phyloP scores from a whole-genome alignment of 179 eudicot species.

The Carnegiea gigantea region DNA sequence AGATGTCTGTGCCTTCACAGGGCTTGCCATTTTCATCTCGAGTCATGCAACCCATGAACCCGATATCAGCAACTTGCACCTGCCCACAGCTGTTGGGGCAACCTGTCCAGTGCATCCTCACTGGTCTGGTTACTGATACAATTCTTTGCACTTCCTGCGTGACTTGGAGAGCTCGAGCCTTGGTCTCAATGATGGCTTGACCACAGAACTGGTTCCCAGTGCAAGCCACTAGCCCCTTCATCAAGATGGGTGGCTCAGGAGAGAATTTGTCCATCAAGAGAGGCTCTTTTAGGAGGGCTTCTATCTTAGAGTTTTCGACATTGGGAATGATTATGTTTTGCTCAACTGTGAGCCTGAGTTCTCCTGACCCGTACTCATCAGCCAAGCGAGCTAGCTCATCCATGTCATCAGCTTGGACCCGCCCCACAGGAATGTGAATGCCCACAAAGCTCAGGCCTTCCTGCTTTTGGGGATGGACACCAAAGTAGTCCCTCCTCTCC shows the following conservation, averaged over 20 bases:
- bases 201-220: slow-evolving; percentile 94
- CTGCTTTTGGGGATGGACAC: slow-evolving; percentile 92
- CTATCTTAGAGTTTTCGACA: slow-evolving; percentile 57
- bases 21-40: slow-evolving; percentile 69
- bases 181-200: slow-evolving; percentile 92
- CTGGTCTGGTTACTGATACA: slow-evolving; percentile 59
- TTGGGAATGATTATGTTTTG: slow-evolving; percentile 95
- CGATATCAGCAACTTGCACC: slow-evolving; percentile 95
- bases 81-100: slow-evolving; percentile 91
- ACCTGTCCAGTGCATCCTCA: slow-evolving; percentile 99
- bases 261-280: slow-evolving; percentile 59
- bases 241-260: slow-evolving; percentile 71
- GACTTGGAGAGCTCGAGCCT: slow-evolving; percentile 71
- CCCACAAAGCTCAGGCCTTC: slow-evolving; percentile 86
- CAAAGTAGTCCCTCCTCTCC: slow-evolving; percentile 88
- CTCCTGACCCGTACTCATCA: slow-evolving; percentile 82
- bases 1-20: slow-evolving; percentile 78
- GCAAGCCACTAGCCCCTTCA: slow-evolving; percentile 90
- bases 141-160: slow-evolving; percentile 74
- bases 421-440: slow-evolving; percentile 88
- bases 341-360: slow-evolving; percentile 91
- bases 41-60: slow-evolving; percentile 96
- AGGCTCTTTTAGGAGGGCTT: slow-evolving; percentile 72
- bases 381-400: slow-evolving; percentile 88
- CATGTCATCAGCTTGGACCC: slow-evolving; percentile 92